phyloP scores from a whole-genome alignment of 352 stramenopile genomes.

The Thalassiosira mediterranea region DNA sequence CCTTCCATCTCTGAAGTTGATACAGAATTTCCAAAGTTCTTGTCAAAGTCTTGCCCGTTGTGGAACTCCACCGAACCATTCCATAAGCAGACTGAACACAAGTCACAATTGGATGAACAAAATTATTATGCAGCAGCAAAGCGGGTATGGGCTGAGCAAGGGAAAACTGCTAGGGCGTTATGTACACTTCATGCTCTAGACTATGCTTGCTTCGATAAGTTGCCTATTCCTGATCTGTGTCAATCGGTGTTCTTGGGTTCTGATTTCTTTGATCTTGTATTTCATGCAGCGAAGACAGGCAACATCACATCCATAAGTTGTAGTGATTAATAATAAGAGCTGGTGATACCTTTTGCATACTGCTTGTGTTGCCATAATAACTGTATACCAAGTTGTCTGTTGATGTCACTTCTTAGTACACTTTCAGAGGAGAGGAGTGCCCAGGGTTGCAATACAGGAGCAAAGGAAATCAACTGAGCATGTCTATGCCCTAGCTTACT shows the following conservation, averaged over 20 bases:
- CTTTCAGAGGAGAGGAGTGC: too few relatives aligned
- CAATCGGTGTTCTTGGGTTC: constrained; percentile 29
- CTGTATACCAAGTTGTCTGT: too few relatives aligned
- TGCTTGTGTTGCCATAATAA: too few relatives aligned
- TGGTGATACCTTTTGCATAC: too few relatives aligned
- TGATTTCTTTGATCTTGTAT: too few relatives aligned
- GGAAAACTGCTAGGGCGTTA: constrained; percentile 20
- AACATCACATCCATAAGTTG: too few relatives aligned
- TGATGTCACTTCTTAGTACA: too few relatives aligned
- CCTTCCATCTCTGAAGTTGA: constrained; percentile 18
- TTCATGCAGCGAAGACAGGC: too few relatives aligned
- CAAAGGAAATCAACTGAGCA: too few relatives aligned
- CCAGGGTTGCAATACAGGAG: too few relatives aligned
- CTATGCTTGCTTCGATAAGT: constrained; percentile 56
- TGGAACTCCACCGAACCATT: neutral
- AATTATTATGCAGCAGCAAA: constrained; percentile 50
- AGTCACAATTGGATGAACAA: constrained; percentile 8
- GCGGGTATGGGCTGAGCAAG: constrained; percentile 36
- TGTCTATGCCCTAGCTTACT: too few relatives aligned
- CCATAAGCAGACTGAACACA: neutral
- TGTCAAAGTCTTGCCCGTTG: constrained; percentile 6
- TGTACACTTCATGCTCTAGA: constrained; percentile 54
- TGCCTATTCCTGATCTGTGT: constrained; percentile 45
- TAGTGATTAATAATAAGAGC: too few relatives aligned
- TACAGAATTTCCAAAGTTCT: constrained; percentile 12